Evolutionary conservation across 169 alveolate species (phyloP), one percentile per base, ranked within the genome.

Genomic region (Plasmodium coatneyi): DNA sequence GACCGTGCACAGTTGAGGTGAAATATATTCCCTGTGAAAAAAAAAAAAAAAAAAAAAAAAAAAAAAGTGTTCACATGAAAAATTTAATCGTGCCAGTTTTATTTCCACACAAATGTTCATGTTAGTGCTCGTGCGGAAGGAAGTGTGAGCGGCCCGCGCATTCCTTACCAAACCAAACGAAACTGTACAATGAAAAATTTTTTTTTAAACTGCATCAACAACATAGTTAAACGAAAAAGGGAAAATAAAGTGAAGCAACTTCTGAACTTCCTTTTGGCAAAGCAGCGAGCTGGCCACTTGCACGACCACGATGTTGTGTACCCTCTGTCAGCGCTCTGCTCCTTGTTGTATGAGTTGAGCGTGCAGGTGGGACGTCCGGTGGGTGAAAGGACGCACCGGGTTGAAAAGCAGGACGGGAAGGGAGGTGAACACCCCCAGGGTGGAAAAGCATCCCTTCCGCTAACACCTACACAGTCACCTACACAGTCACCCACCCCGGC

Each of bases 181-280:
- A 32, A 32, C 39, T 32, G 39, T 32, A 28, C 28, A n/a, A 84
- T 84, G 92, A 84, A 43, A 71, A n/a, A 0, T 1, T 71, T 84
- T 41, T 56, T 87, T n/a, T 43, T 66, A 5, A 54, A 52, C 30
- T 30, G 32, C 30, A 3, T 87, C 7, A 66, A n/a, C 36, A 78
- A 60, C 32, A 41, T 66, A 14, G 60, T 78, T 76, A 87, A 87
- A 78, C 49, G 72, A 39, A 39, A 78, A 25, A 66, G 71, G 34
- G 82, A 52, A 60, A 87, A 56, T n/a, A 43, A 87, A n/a, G n/a
- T 87, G 43, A 78, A 87, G 25, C 87, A 14, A 14, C 22, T 87
- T 30, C 78, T 52, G 28, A 56, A 76, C 2, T 78, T 87, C 49
- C 36, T 87, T 41, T 30, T 39, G n/a, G 70, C n/a, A 43, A 60